phyloP scores from a whole-genome alignment of 1,284 basidiomycete genomes.

The Apiotrichum domesticum region DNA sequence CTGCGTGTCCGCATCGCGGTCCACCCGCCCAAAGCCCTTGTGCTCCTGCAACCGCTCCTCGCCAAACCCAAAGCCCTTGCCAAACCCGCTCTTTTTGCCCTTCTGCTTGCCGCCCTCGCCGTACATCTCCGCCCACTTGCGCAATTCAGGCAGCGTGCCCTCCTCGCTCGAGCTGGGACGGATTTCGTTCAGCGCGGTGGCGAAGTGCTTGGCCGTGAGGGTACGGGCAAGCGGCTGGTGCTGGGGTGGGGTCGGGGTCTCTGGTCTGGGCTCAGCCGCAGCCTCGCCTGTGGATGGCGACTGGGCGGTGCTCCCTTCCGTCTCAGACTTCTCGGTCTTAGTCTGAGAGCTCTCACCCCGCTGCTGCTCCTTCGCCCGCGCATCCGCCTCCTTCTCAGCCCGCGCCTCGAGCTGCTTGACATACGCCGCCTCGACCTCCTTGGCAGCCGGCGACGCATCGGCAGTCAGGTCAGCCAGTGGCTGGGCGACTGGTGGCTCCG shows the following conservation, averaged over 20 bases:
- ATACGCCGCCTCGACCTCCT: conserved; percentile 13
- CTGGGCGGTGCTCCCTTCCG: background rate
- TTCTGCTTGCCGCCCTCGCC: conserved; percentile 56
- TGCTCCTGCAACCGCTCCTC: conserved; percentile 16
- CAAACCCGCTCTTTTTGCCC: conserved; percentile 46
- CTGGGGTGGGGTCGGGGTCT: background rate
- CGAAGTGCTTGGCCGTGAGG: conserved; percentile 57
- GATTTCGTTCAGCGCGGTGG: conserved; percentile 75
- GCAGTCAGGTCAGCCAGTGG: background rate
- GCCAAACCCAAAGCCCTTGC: conserved; percentile 48
- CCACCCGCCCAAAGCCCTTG: conserved; percentile 7
- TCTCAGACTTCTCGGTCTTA: too few species aligned
- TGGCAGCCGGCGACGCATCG: conserved; percentile 6
- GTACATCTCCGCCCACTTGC: conserved; percentile 82
- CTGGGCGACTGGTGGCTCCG: background rate
- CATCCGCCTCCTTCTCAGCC: conserved; percentile 3
- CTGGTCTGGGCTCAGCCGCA: background rate
- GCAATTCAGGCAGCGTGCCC: conserved; percentile 69
- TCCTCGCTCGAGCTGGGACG: conserved; percentile 77
- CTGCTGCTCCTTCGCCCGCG: background rate
- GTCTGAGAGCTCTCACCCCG: too few species aligned
- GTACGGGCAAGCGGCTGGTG: conserved; percentile 8
- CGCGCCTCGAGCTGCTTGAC: conserved; percentile 10
- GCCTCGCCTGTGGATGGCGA: background rate
- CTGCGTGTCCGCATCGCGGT: background rate